Evolutionary conservation across 345 rosid species (phyloP), one percentile per base, ranked within the genome.

Genomic region (Euphorbia lathyris): DNA sequence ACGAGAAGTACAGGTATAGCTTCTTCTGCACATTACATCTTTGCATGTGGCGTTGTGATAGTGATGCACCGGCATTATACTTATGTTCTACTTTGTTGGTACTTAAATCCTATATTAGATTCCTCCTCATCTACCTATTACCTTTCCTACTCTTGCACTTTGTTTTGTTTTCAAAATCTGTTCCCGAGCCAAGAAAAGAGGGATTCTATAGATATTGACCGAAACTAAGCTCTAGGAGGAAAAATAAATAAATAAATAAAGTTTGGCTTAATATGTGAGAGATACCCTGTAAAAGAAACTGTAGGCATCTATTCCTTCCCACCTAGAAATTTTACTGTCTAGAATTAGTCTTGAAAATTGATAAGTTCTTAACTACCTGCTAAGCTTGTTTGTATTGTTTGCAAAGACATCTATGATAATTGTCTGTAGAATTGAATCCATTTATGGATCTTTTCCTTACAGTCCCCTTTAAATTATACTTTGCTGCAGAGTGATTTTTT

Each of bases 1-100:
- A 40, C 86, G 96, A 74, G 98, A 91, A 84, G 85, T 91, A 75
- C 92, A 91, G 96, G 98, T 91, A 77, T 53, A 50, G 30, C 64
- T 66, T 61, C 63, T 34, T 55, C 32, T 20, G 63, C 16, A 14
- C 53, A 9, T 66, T 59, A 34, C 26, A 68, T 64, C 30, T 45
- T 45, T 34, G 19, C 50, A 25, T 52, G 7, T 58, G 29, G 23
- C 66, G 70, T 19, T 74, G 9, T 27, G 51, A 61, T 56, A 48
- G 25, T 9, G 25, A 23, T 19, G 12, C 52, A 26, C 29, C n/a
- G 30, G 27, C 3, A 52, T 42, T 45, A 32, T 23, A 55, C 23
- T 48, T 47, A 14, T 36, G n/a, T 62, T 20, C 17, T 66, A 10
- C 30, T 5, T 3, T 26, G 12, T 56, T 16, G 22, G 30, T 57